These are phyloP conservation scores for Furcasterigmium furcatum DNA, from an alignment of 2,329 filamentous ascomycete genomes.

Conservation along the genomic window DNA sequence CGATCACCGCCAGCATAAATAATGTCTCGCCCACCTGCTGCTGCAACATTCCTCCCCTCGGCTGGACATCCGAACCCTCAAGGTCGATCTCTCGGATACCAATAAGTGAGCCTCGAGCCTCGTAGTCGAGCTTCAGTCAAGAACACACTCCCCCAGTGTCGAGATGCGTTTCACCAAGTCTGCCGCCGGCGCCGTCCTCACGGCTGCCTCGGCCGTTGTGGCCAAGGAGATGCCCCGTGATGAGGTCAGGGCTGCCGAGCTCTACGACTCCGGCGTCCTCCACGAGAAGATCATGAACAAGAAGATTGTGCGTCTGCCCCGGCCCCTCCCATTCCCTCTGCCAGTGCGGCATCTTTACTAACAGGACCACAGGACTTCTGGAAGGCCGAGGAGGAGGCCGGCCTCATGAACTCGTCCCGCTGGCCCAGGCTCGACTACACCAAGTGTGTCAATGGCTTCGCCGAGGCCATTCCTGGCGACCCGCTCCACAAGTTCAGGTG, in stretches of 20 bases:
- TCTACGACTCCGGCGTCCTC: conserved; percentile 17
- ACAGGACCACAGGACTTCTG: conserved; percentile 16
- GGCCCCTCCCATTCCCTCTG: fast-evolving
- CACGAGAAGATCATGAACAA: conserved; percentile 16
- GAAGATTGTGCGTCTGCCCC: conserved; percentile 9
- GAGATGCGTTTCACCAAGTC: conserved; percentile 14
- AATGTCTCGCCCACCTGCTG: neutral
- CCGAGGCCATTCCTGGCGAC: conserved; percentile 15
- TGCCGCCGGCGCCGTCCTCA: conserved; percentile 6
- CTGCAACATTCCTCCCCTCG: neutral
- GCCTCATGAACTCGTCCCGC: conserved; percentile 15
- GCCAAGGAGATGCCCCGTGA: conserved; percentile 15
- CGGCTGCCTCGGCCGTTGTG: conserved; percentile 9
- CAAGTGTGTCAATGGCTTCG: conserved; percentile 16
- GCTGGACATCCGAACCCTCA: neutral
- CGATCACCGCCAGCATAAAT: conserved; percentile 1
- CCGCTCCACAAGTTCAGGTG: conserved; percentile 16
- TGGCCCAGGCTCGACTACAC: conserved; percentile 17
- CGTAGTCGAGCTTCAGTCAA: neutral
- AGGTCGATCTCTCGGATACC: neutral
- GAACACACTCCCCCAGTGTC: neutral
- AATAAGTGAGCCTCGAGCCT: neutral
- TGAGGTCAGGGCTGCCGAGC: conserved; percentile 13
- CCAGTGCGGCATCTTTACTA: neutral
- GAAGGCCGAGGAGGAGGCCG: conserved; percentile 13